phyloP scores from a whole-genome alignment of 1,139 yeast species.

The Sugiyamaella castrensis region DNA sequence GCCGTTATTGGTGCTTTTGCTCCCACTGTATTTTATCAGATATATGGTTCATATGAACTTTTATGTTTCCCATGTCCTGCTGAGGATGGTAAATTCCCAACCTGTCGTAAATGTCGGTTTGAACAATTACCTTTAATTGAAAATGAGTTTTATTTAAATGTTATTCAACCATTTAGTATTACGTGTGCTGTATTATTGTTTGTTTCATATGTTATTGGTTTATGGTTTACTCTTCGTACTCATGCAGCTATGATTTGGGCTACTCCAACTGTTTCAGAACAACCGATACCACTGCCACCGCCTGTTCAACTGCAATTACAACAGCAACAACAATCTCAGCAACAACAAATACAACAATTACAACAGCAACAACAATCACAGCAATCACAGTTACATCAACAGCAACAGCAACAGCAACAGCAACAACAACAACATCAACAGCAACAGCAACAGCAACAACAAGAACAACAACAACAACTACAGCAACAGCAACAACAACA shows the following conservation, averaged over 20 bases:
- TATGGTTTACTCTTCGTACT: constrained; percentile 88
- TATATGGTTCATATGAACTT: constrained; percentile 84
- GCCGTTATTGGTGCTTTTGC: constrained; percentile 92
- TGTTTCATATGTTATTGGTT: constrained; percentile 83
- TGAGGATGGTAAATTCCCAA: constrained; percentile 11
- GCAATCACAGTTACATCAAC: too few species aligned
- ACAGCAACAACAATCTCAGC: constrained; percentile 4
- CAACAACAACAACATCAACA: too few species aligned
- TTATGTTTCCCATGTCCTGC: constrained; percentile 56
- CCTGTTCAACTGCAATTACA: constrained; percentile 7
- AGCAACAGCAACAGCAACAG: background rate
- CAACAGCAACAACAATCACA: too few species aligned
- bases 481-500: too few species aligned
- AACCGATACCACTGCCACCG: constrained; percentile 5
- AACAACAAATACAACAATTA: too few species aligned
- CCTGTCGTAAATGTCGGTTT: constrained; percentile 71
- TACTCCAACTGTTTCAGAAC: constrained; percentile 48
- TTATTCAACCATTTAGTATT: constrained; percentile 77
- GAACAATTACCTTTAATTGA: constrained; percentile 69
- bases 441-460: constrained; percentile 1
- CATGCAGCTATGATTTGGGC: constrained; percentile 98
- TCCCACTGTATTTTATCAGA: constrained; percentile 86
- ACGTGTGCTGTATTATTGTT: constrained; percentile 79
- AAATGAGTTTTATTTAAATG: constrained; percentile 59
- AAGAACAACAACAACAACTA: too few species aligned